Percentiles rank a stretch among this genome's conserved stretches.
Evolutionary conservation across 768 basidiomycete species (phyloP).

Genomic region (Termitomyces sp.): DNA sequence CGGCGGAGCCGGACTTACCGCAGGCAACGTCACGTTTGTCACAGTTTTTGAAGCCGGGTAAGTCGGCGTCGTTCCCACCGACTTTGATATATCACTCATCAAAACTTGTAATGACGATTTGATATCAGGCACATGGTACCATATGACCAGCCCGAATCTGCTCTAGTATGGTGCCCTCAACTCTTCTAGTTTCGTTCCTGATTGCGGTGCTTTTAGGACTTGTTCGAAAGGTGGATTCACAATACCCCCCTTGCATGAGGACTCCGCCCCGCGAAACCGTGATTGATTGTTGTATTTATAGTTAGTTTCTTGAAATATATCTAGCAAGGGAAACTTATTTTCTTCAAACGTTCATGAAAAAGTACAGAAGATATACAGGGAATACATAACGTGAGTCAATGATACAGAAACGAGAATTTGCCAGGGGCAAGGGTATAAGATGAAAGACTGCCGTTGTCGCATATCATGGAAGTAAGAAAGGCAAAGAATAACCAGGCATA

Average conservation of each 20-base stretch:
- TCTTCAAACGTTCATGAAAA: background rate
- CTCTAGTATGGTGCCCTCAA: slow-evolving; percentile 48
- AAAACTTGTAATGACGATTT: slow-evolving; percentile 5
- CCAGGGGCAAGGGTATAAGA: background rate
- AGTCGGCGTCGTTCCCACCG: slow-evolving; percentile 17
- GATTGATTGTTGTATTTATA: background rate
- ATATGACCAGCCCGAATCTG: slow-evolving; percentile 83
- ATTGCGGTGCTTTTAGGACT: slow-evolving; percentile 33
- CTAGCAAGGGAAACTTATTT: background rate
- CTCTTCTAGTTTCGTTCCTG: background rate
- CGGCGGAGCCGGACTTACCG: slow-evolving; percentile 54
- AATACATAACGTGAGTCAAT: background rate
- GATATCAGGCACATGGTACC: slow-evolving; percentile 78
- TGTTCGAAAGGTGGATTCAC: slow-evolving; percentile 54
- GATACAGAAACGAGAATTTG: background rate
- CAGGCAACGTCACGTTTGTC: slow-evolving; percentile 85
- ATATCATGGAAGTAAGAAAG: background rate
- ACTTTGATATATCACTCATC: background rate
- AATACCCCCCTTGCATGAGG: slow-evolving; percentile 40
- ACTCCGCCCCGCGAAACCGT: background rate
- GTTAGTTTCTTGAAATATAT: background rate
- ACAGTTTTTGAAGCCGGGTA: slow-evolving; percentile 77
- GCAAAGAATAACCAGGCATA: background rate
- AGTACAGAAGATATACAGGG: background rate
- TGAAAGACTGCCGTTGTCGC: background rate